Base-by-base conservation (phyloP, 2,329 filamentous ascomycete species). In the Aspergillus sp. region DNA sequence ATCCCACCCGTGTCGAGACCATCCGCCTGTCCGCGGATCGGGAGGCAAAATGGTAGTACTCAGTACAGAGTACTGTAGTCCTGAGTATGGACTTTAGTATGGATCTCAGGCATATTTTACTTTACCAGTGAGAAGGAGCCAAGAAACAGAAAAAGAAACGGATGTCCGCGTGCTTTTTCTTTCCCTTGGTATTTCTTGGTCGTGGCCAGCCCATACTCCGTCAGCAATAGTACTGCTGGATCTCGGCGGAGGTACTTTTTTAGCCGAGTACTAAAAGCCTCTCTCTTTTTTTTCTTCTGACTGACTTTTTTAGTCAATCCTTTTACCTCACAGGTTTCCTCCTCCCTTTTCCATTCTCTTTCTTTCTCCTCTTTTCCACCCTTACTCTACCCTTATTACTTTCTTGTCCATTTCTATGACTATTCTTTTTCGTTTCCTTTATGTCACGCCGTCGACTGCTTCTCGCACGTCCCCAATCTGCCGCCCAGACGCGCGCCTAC, bases 401-500 rank as follows among this genome's bases (percentile, higher is more conserved):
- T 19, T 26, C 12, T 39, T 19, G 36, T 59, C 52, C 49, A 50
- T 52, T 59, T 57, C 55, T 57, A 57, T 59, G 52, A 44, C 52
- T 59, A 55, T 55, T 67, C 66, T 65, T 57, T 56, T 67, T 67
- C 67, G 68, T 67, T 19, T 19, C 19, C 19, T 19, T 19, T 19
- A 19, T 19, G 19, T 19, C 19, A 19, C 19, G 19, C 19, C 19
- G 65, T 67, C 64, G 66, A 26, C 36, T 39, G 19, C 36, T 30
- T 29, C 52, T 61, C 67, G 60, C 63, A 65, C 69, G 68, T 70
- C 68, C 62, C 30, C 57, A 64, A 62, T 41, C 48, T 55, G 55
- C 62, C 62, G 62, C 60, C 41, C 57, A 66, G 63, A 65, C 65
- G 65, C 66, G 66, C 66, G 66, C 62, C 57, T 67, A 52, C 45